phyloP scores from a whole-genome alignment of 495 filamentous ascomycete genomes.

The Lasiosphaeris hirsuta region DNA sequence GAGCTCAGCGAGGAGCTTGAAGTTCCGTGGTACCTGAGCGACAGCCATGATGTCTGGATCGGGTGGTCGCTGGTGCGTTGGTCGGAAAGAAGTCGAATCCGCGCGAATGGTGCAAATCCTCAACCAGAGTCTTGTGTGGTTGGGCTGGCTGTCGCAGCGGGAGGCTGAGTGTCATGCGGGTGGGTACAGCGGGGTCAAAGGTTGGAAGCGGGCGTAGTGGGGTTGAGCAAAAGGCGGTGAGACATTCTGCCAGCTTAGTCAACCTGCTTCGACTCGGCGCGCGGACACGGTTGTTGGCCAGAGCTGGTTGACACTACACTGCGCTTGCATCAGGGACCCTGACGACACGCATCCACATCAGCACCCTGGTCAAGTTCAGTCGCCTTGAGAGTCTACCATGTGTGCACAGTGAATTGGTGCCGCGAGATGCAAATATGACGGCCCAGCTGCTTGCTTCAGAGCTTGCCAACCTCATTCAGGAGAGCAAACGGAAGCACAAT shows the following conservation, averaged over 20 bases:
- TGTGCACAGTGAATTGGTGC: background rate
- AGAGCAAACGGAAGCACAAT: constrained; percentile 88
- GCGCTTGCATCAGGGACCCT: background rate
- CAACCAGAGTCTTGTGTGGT: background rate
- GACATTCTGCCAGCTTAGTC: constrained; percentile 23
- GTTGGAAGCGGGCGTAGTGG: background rate
- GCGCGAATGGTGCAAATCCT: background rate
- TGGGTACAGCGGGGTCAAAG: constrained; percentile 14
- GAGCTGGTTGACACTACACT: too few species aligned
- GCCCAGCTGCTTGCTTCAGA: constrained; percentile 86
- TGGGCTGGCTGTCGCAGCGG: background rate
- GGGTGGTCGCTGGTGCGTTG: background rate
- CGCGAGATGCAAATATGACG: constrained; percentile 66
- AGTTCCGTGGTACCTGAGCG: constrained; percentile 91
- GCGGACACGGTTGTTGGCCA: background rate
- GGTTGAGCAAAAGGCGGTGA: constrained; percentile 15
- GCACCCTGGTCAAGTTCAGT: background rate
- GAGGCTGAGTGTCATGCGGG: background rate
- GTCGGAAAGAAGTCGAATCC: background rate
- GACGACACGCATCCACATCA: constrained; percentile 16
- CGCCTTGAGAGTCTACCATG: background rate
- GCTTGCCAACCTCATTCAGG: constrained; percentile 88
- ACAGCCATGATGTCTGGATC: constrained; percentile 41
- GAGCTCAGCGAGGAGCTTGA: constrained; percentile 91
- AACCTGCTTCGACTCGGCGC: background rate